These are phyloP conservation scores for Ustilago loliicola DNA, from an alignment of 1,284 basidiomycete genomes.

Conservation along the genomic window DNA sequence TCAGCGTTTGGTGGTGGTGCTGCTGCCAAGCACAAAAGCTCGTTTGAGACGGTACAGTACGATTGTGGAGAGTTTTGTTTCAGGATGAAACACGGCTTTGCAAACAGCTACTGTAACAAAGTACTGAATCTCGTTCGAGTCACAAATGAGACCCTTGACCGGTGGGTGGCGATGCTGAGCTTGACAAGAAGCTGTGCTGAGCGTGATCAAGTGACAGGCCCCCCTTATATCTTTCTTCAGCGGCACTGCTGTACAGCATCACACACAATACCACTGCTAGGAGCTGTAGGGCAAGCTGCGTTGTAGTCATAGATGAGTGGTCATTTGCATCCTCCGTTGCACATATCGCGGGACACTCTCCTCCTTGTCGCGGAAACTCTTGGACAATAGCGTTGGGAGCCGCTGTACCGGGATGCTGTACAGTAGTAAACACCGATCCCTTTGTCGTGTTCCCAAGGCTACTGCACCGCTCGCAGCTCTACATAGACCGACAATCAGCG, in stretches of 20 bases:
- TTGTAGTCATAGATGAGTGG: too few species aligned
- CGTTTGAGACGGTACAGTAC: not conserved
- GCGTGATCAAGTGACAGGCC: not conserved
- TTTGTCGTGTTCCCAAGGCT: not conserved
- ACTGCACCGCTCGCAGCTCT: not conserved
- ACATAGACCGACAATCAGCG: not conserved
- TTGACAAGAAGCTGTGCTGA: not conserved
- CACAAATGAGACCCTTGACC: not conserved
- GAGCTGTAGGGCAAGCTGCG: too few species aligned
- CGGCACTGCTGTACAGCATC: not conserved
- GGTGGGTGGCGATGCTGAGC: not conserved
- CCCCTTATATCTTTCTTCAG: slow-evolving; percentile 1
- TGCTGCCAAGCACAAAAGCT: not conserved
- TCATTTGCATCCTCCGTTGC: too few species aligned
- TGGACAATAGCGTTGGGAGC: not conserved
- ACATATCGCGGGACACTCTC: not conserved
- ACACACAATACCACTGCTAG: not conserved
- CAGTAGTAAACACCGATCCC: not conserved
- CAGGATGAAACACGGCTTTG: slow-evolving; percentile 2
- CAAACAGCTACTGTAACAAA: not conserved
- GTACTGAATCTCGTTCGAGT: not conserved
- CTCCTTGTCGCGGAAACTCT: not conserved
- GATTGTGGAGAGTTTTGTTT: not conserved
- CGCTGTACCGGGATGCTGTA: not conserved
- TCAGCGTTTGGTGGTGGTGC: not conserved